Conservation (phyloP, 208 protist species). For the Crithidia fasciculata region DNA sequence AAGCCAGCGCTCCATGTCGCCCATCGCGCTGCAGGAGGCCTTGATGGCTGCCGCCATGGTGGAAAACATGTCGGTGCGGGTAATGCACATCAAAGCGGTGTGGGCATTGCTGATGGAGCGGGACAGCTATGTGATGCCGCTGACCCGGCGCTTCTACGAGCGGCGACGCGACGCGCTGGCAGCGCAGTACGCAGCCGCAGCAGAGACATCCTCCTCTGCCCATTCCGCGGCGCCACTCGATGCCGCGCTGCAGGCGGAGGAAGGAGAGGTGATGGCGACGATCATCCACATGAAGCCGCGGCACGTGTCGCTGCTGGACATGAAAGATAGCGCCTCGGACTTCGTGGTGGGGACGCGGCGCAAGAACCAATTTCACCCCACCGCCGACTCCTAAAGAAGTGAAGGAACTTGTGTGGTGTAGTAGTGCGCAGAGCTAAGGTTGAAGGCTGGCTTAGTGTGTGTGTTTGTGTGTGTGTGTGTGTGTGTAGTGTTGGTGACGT, state of each 20-base stretch:
- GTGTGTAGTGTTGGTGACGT: not conserved
- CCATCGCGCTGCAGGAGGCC: conserved; percentile 84
- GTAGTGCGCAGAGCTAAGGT: too few relatives aligned
- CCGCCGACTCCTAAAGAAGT: not conserved
- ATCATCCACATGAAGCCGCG: conserved; percentile 75
- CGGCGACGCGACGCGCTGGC: conserved; percentile 43
- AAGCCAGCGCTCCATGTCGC: conserved; percentile 51
- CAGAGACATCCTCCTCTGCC: not conserved
- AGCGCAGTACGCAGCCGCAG: not conserved
- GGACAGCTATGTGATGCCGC: conserved; percentile 89
- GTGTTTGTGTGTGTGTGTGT: too few relatives aligned
- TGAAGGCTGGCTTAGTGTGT: too few relatives aligned
- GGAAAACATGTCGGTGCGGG: conserved; percentile 29
- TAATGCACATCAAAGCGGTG: conserved; percentile 39
- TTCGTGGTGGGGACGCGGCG: conserved; percentile 77
- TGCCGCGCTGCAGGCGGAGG: conserved; percentile 10
- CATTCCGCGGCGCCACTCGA: not conserved
- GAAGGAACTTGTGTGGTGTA: not conserved
- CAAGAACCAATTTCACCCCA: conserved; percentile 77
- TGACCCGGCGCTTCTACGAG: conserved; percentile 74
- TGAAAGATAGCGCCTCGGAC: conserved; percentile 88
- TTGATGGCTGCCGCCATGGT: conserved; percentile 76
- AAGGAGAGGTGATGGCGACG: conserved; percentile 40
- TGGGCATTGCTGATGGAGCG: conserved; percentile 61
- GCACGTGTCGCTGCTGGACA: conserved; percentile 77